A percentile compares a stretch with the other conserved stretches of the same genome.
These are phyloP conservation scores for Fraxinus ornus DNA, from an alignment of 305 asterid genomes.

Conservation along the genomic window DNA sequence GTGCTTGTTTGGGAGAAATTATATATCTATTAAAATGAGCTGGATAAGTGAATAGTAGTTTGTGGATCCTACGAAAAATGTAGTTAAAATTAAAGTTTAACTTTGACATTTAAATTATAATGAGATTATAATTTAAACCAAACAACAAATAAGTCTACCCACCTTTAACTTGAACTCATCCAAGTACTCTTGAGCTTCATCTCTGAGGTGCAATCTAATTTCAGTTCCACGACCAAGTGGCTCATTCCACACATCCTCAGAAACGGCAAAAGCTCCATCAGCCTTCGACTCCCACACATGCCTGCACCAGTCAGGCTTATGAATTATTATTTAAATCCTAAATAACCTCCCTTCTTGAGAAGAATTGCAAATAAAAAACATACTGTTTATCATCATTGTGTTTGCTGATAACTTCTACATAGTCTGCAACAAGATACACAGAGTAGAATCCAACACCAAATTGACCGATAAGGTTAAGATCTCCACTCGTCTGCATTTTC, in stretches of 20 bases:
- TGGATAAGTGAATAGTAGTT: neutral
- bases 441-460: slow-evolving; percentile 79
- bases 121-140: neutral
- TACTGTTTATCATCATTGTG: slow-evolving; percentile 69
- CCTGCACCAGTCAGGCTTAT: slow-evolving; percentile 38
- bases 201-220: slow-evolving; percentile 75
- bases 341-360: neutral
- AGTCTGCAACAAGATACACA: slow-evolving; percentile 64
- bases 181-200: slow-evolving; percentile 81
- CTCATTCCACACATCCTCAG: slow-evolving; percentile 77
- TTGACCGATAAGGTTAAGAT: slow-evolving; percentile 40
- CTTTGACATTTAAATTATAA: neutral
- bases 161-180: slow-evolving; percentile 77
- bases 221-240: slow-evolving; percentile 89
- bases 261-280: slow-evolving; percentile 82
- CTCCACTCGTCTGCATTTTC: slow-evolving; percentile 71
- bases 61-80: neutral
- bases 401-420: slow-evolving; percentile 69
- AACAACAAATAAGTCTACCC: neutral
- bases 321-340: neutral
- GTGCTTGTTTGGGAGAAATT: neutral
- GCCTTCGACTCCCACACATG: slow-evolving; percentile 88
- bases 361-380: slow-evolving; percentile 10
- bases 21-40: too few relatives aligned
- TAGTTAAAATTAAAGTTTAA: too few relatives aligned